Evolutionary conservation across 129 eudicot genomes (phyloP), one percentile per base, ranked within the genome.

Genomic region (Lactuca sativa): DNA sequence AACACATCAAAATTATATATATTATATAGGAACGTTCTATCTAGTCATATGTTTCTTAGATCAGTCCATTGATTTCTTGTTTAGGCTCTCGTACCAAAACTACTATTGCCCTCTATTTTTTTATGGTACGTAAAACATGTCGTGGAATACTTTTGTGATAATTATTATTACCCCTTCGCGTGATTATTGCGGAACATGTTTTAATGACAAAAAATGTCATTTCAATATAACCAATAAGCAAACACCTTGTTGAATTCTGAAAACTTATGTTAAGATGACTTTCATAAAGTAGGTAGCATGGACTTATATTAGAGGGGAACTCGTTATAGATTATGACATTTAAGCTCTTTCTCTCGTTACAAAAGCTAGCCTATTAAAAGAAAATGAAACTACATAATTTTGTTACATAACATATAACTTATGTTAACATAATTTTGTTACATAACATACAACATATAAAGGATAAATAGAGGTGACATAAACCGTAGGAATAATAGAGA

Each of bases 311-410:
- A 63, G 68, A 63, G 54, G 34, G 16, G 11, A 9, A 18, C 16
- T 63, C 68, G 36, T 63, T 38, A 63, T 63, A 30, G 13, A 40
- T 63, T 37, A 40, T 12, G 37, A 41, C 68, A 40, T 63, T 41
- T 63, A 38, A 63, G 53, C 54, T 41, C 25, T 16, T 36, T 61
- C 41, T 40, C 32, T 62, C 43, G 6, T 16, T 38, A 62, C 15
- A 38, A 8, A 38, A 11, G 48, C 34, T n/a, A 60, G 36, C 34
- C 3, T 37, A 25, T 37, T 37, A 5, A 62, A 40, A 25, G 30
- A 9, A 63, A 7, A 4, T 5, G 31, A 55, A 55, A 9, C 31
- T 17, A 21, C 17, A 7, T 2, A 5, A 16, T 6, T n/a, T 6
- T 11, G 52, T 47, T 4, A 3, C 4, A 47, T 47, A 11, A 47